These are phyloP conservation scores for Chlorella vulgaris DNA, from an alignment of 139 green algal genomes.

Conservation along the genomic window DNA sequence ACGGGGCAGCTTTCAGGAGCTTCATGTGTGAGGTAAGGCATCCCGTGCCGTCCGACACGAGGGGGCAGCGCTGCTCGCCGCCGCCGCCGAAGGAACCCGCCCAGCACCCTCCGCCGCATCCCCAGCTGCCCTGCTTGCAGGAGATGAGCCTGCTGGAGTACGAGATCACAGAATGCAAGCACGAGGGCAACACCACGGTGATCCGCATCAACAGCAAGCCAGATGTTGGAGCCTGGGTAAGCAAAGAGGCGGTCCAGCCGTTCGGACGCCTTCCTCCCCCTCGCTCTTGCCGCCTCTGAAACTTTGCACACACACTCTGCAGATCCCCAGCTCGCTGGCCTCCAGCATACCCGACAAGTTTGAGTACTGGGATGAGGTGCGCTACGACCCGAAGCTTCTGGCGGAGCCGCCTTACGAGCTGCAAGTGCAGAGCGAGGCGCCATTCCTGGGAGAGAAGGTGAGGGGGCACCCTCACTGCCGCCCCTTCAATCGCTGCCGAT, in stretches of 20 bases:
- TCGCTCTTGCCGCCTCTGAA: no score
- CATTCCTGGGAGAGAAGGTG: constrained; percentile 20
- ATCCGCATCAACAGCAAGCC: constrained; percentile 18
- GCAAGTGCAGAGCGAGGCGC: neutral
- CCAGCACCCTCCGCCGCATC: no score
- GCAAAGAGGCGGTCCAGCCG: neutral
- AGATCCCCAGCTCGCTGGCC: constrained; percentile 11
- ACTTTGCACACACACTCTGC: no score
- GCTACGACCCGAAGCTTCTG: neutral
- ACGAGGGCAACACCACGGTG: neutral
- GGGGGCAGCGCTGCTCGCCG: neutral
- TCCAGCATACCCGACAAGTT: neutral
- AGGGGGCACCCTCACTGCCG: neutral
- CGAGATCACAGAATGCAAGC: constrained; percentile 16
- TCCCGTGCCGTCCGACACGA: neutral
- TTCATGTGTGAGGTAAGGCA: constrained; percentile 3
- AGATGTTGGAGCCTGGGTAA: neutral
- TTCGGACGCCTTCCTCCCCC: no score
- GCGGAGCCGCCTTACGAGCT: constrained; percentile 5
- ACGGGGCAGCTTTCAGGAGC: constrained; percentile 9
- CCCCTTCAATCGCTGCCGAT: no score
- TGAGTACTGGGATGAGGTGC: constrained; percentile 4
- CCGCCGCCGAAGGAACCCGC: no score
- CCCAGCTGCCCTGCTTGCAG: neutral
- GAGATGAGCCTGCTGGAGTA: constrained; percentile 28